Conservation (phyloP, 2,329 filamentous ascomycete species). For the Samsoniella hepiali region DNA sequence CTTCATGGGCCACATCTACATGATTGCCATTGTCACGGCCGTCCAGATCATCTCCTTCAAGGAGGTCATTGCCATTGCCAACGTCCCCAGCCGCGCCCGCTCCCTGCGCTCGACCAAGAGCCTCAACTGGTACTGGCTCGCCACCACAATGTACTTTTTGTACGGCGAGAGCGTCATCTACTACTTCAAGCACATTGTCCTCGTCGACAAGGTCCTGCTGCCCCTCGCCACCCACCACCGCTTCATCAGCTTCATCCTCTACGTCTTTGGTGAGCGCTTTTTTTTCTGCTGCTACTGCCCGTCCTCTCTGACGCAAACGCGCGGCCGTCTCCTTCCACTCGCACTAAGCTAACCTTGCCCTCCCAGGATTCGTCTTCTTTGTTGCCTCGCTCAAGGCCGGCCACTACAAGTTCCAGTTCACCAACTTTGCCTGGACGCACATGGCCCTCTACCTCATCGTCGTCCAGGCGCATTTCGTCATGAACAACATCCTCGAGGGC, state of each 20-base stretch:
- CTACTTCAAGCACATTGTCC: conserved; percentile 98
- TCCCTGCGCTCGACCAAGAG: conserved; percentile 92
- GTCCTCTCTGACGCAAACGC: background rate
- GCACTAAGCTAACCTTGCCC: conserved; percentile 21
- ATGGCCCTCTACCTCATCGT: conserved; percentile 99
- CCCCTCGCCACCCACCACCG: conserved; percentile 95
- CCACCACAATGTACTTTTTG: conserved; percentile 98
- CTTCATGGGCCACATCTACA: conserved; percentile 96
- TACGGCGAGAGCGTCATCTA: conserved; percentile 99
- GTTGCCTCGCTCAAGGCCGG: conserved; percentile 91
- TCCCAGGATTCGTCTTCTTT: conserved; percentile 94
- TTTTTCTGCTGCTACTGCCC: no score
- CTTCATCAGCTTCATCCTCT: conserved; percentile 98
- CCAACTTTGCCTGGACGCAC: conserved; percentile 98
- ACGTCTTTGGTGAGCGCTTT: conserved; percentile 72
- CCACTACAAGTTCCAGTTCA: conserved; percentile 98
- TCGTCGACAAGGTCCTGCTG: conserved; percentile 89
- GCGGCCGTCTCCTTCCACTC: background rate
- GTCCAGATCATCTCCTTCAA: conserved; percentile 98
- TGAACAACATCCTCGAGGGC: conserved; percentile 99
- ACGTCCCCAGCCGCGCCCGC: conserved; percentile 86
- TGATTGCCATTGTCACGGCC: conserved; percentile 87
- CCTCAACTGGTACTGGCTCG: conserved; percentile 98
- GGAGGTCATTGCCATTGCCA: conserved; percentile 97
- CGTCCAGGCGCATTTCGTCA: conserved; percentile 96